Conservation (phyloP, 148 eudicot genomes). For the Rhododendron mucronatum region DNA sequence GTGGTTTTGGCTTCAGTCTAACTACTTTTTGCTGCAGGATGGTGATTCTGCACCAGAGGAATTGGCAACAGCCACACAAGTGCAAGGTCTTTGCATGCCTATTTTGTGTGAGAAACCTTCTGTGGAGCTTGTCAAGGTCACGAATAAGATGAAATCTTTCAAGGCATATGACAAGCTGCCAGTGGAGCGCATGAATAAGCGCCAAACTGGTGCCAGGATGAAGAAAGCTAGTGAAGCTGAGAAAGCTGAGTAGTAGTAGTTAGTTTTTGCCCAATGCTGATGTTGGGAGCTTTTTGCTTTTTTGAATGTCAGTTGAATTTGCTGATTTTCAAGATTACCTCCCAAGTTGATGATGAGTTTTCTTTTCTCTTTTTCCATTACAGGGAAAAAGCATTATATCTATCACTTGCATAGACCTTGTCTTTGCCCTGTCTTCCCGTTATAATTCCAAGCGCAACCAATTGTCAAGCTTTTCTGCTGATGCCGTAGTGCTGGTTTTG, state of each 20-base stretch:
- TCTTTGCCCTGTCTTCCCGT: background rate
- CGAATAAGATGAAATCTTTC: slow-evolving; percentile 42
- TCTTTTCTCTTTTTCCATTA: background rate
- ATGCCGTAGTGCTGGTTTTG: background rate
- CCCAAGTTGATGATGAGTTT: background rate
- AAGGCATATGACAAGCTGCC: slow-evolving; percentile 51
- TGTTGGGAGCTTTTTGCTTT: background rate
- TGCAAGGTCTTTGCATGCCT: slow-evolving; percentile 44
- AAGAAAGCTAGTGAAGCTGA: slow-evolving; percentile 63
- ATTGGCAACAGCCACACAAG: slow-evolving; percentile 50
- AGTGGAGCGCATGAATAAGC: slow-evolving; percentile 43
- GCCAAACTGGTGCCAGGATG: slow-evolving; percentile 44
- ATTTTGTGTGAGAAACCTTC: slow-evolving; percentile 30
- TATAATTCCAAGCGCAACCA: background rate
- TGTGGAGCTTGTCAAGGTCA: slow-evolving; percentile 46
- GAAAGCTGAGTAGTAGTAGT: slow-evolving; percentile 55
- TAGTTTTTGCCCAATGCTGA: background rate
- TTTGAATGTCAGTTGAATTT: background rate
- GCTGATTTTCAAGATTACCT: background rate
- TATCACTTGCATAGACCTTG: background rate
- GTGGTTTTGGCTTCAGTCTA: too few relatives aligned
- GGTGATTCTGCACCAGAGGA: slow-evolving; percentile 29
- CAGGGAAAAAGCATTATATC: background rate
- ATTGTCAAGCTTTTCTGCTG: background rate
- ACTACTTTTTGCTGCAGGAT: too few relatives aligned